Percentiles rank a stretch among this genome's conserved stretches.
These are phyloP conservation scores for Trametes sp. DNA, from an alignment of 1,284 basidiomycete genomes.

Conservation along the genomic window DNA sequence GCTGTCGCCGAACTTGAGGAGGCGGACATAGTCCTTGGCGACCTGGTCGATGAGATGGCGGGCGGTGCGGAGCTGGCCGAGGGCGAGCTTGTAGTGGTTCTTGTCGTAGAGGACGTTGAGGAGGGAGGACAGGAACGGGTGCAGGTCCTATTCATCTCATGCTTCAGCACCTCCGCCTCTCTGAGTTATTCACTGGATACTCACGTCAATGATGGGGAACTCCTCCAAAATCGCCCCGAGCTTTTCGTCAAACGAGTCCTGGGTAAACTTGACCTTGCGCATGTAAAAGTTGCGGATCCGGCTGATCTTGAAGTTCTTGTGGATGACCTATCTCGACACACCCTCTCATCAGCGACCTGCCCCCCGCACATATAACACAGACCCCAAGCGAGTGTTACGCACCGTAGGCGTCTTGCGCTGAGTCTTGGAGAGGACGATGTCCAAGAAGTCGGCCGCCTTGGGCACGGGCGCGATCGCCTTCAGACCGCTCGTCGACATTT, in stretches of 20 bases:
- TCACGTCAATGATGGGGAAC: conserved; percentile 96
- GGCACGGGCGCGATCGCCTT: conserved; percentile 98
- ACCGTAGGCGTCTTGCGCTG: conserved; percentile 98
- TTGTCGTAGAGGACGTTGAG: conserved; percentile 99
- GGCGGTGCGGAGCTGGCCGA: conserved; percentile 93
- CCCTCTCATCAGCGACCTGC: not conserved
- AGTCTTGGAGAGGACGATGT: conserved; percentile 94
- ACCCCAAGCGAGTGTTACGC: conserved; percentile 32
- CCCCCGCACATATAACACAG: not conserved
- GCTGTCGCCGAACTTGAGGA: conserved; percentile 96
- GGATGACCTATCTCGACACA: conserved; percentile 74
- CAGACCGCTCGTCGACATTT: conserved; percentile 87
- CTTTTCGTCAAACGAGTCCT: conserved; percentile 98
- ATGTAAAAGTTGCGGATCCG: conserved; percentile 96
- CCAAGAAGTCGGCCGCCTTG: conserved; percentile 93
- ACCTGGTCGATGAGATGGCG: conserved; percentile 95
- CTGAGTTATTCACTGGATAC: conserved; percentile 36
- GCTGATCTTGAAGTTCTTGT: conserved; percentile 99
- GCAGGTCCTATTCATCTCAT: conserved; percentile 76
- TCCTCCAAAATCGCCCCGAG: conserved; percentile 92
- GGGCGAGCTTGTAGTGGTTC: conserved; percentile 97
- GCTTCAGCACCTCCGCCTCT: not conserved
- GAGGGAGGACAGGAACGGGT: conserved; percentile 92
- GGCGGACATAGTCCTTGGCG: conserved; percentile 93
- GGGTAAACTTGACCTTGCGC: conserved; percentile 99